Conservation (phyloP, 2,329 filamentous ascomycete genomes). For the Colletotrichum brevisporum region DNA sequence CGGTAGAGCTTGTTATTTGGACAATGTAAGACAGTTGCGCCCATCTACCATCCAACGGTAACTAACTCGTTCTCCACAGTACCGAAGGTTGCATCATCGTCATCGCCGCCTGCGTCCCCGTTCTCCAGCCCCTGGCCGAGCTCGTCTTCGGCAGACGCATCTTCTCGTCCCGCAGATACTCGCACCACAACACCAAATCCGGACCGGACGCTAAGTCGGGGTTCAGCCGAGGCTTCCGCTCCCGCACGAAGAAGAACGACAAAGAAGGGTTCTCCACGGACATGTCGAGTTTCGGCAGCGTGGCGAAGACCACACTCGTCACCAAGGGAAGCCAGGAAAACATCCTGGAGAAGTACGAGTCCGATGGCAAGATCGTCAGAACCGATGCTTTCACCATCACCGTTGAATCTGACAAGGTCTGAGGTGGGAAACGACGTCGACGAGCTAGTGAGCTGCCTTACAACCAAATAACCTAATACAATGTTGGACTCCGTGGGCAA, state of each 20-base stretch:
- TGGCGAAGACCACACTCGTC: background rate
- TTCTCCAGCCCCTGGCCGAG: conserved; percentile 49
- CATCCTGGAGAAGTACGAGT: conserved; percentile 12
- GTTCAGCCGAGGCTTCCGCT: background rate
- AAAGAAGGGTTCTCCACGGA: background rate
- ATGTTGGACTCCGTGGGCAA: too few species aligned
- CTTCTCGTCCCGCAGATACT: conserved; percentile 19
- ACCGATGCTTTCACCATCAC: conserved; percentile 17
- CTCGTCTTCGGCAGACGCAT: conserved; percentile 29
- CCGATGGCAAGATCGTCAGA: conserved; percentile 11
- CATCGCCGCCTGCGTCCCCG: conserved; percentile 52
- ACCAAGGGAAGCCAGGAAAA: conserved; percentile 17
- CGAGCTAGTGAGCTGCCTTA: too few species aligned
- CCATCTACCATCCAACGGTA: rapidly evolving
- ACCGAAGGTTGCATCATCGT: conserved; percentile 52
- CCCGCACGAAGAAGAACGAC: background rate
- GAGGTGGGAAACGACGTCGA: too few species aligned
- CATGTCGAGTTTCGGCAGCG: conserved; percentile 8
- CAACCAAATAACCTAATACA: too few species aligned
- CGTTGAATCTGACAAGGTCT: conserved; percentile 4
- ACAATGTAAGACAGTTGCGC: conserved; percentile 53
- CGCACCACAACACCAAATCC: conserved; percentile 1
- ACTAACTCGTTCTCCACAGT: conserved; percentile 34
- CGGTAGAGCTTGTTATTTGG: conserved; percentile 60
- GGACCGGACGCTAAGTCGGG: background rate